Evolutionary conservation across 2,329 filamentous ascomycete genomes (phyloP).

Genomic region (Plectosphaerella plurivora): DNA sequence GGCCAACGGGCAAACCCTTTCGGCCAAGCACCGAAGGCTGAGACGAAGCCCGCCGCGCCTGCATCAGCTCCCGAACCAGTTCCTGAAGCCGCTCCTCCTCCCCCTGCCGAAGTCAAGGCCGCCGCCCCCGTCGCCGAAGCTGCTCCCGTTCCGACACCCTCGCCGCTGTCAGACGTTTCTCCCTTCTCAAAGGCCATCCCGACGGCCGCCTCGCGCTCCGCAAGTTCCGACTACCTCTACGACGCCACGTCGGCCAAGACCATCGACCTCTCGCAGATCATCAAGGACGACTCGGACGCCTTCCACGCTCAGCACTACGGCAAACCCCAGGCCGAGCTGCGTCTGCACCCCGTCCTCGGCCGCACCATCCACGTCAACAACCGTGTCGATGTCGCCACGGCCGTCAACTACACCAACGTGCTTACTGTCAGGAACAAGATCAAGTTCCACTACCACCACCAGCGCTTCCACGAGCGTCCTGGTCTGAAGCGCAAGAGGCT

Average conservation of each 20-base stretch:
- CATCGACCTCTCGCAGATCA: conserved; percentile 29
- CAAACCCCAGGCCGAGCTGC: conserved; percentile 21
- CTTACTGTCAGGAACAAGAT: conserved; percentile 51
- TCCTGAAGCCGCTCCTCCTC: background rate
- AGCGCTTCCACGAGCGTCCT: conserved; percentile 70
- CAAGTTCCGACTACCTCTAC: conserved; percentile 3
- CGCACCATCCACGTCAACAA: conserved; percentile 36
- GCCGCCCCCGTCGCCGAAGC: background rate
- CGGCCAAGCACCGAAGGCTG: background rate
- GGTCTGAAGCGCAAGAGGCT: conserved; percentile 76
- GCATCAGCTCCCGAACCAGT: background rate
- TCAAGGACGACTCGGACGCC: conserved; percentile 23
- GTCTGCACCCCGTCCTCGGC: conserved; percentile 36
- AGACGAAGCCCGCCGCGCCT: conserved; percentile 1
- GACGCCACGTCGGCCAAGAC: conserved; percentile 8
- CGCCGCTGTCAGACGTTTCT: background rate
- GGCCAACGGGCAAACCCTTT: background rate
- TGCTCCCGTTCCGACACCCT: background rate
- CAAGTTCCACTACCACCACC: conserved; percentile 39
- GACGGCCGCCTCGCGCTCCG: background rate
- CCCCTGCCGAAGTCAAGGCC: background rate
- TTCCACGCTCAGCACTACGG: conserved; percentile 11
- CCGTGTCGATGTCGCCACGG: conserved; percentile 39
- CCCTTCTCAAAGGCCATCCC: background rate
- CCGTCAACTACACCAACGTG: conserved; percentile 35